A percentile compares a stretch with the other conserved stretches of the same genome.
phyloP scores from a whole-genome alignment of 2,329 filamentous ascomycete species.

The Zalaria obscura region DNA sequence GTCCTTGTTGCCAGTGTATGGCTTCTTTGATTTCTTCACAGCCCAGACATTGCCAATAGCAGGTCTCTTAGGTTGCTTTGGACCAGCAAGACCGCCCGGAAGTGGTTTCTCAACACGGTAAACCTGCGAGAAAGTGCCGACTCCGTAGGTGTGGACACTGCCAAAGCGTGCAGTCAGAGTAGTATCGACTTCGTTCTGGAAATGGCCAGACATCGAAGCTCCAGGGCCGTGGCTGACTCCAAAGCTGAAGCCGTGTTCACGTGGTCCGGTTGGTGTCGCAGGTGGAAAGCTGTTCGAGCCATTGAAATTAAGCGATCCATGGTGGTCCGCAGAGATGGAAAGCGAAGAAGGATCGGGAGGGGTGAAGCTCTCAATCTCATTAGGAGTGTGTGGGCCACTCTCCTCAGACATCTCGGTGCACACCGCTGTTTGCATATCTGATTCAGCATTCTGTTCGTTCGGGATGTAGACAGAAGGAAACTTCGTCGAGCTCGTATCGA shows the following conservation, averaged over 20 bases:
- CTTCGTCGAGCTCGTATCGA: slow-evolving; percentile 20
- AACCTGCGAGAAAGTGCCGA: slow-evolving; percentile 87
- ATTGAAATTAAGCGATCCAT: slow-evolving; percentile 18
- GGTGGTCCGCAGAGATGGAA: slow-evolving; percentile 57
- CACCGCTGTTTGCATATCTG: slow-evolving; percentile 7
- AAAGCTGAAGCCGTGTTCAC: slow-evolving; percentile 43
- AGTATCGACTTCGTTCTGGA: slow-evolving; percentile 61
- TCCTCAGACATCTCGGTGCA: slow-evolving; percentile 29
- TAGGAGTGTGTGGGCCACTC: slow-evolving; percentile 43
- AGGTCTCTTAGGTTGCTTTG: slow-evolving; percentile 11
- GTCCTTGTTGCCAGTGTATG: slow-evolving; percentile 64
- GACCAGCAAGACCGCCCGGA: slow-evolving; percentile 16
- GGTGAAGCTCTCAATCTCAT: slow-evolving; percentile 43
- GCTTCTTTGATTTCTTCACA: slow-evolving; percentile 82
- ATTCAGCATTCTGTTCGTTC: slow-evolving; percentile 11
- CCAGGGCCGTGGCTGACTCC: slow-evolving; percentile 29
- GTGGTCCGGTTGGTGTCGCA: slow-evolving; percentile 66
- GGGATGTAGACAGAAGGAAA: slow-evolving; percentile 3
- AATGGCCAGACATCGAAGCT: slow-evolving; percentile 50
- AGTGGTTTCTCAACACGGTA: slow-evolving; percentile 56
- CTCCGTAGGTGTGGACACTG: slow-evolving; percentile 65
- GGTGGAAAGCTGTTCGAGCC: slow-evolving; percentile 44
- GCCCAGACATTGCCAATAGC: slow-evolving; percentile 50
- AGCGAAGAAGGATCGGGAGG: slow-evolving; percentile 70
- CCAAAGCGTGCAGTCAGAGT: slow-evolving; percentile 63